phyloP scores from a whole-genome alignment of 225 moss, liverwort and hornwort genomes.

The Physcomitrellopsis africana region DNA sequence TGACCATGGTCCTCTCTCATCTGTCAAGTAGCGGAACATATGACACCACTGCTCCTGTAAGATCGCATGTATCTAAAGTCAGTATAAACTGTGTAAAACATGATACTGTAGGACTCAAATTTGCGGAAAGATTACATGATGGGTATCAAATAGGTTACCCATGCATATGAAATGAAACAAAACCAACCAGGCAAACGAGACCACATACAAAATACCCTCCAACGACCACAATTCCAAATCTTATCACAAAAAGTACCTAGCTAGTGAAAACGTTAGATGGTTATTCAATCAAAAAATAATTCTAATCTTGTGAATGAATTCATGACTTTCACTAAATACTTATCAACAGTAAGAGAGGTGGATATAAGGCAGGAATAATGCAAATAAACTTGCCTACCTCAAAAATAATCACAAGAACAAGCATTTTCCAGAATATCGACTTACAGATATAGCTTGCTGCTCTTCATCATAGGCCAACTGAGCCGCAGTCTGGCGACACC shows the following conservation, averaged over 20 bases:
- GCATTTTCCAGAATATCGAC: constrained; percentile 24
- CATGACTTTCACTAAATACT: background rate
- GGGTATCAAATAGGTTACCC: background rate
- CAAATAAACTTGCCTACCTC: background rate
- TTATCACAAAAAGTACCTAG: background rate
- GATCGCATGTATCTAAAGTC: constrained; percentile 16
- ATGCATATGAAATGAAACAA: background rate
- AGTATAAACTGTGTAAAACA: constrained; percentile 15
- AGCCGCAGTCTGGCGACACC: constrained; percentile 61
- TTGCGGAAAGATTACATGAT: background rate
- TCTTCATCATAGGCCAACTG: constrained; percentile 80
- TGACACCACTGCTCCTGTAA: constrained; percentile 86
- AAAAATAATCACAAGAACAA: background rate
- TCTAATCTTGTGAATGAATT: constrained; percentile 15
- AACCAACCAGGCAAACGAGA: background rate
- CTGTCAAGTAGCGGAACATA: constrained; percentile 77
- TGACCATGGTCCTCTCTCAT: constrained; percentile 89
- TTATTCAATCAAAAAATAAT: background rate
- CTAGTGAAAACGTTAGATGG: background rate
- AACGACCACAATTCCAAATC: background rate
- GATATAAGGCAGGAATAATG: background rate
- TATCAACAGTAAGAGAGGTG: background rate
- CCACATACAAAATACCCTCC: constrained; percentile 5
- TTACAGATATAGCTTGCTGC: constrained; percentile 79
- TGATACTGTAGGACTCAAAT: background rate